Evolutionary conservation across 495 filamentous ascomycete species (phyloP).

Genomic region (Rusavskia elegans): DNA sequence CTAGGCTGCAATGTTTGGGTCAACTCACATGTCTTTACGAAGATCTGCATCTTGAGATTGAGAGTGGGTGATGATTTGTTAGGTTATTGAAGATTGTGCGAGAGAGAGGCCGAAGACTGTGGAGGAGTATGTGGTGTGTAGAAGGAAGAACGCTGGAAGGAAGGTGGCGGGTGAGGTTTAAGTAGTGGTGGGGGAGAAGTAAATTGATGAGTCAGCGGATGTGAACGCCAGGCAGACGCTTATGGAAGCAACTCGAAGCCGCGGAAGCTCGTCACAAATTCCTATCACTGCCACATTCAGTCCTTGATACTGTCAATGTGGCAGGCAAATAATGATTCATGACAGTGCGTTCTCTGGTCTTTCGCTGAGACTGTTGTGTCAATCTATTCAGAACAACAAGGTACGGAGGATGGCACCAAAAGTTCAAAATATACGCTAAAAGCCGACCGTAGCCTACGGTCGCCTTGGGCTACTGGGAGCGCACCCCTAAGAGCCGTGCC

Average conservation of each 20-base stretch:
- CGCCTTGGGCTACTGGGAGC: no score
- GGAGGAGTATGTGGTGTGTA: background rate
- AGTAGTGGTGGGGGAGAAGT: background rate
- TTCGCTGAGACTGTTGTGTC: no score
- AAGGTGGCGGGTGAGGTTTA: background rate
- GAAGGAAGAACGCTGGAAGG: background rate
- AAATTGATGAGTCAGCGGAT: background rate
- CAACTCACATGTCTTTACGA: slow-evolving; percentile 86
- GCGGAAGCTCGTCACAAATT: background rate
- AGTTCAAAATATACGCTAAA: no score
- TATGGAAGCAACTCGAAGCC: background rate
- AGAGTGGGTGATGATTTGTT: slow-evolving; percentile 8
- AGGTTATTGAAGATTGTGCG: slow-evolving; percentile 4
- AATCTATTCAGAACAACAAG: no score
- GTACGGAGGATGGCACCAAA: no score
- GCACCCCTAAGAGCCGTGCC: no score
- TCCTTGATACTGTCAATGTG: no score
- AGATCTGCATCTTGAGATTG: slow-evolving; percentile 70
- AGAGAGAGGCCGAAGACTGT: slow-evolving; percentile 1
- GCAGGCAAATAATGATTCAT: no score
- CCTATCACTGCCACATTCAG: no score
- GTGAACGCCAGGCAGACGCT: background rate
- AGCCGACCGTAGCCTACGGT: no score
- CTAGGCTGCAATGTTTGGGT: slow-evolving; percentile 8
- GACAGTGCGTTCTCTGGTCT: no score